A percentile compares a stretch with the other conserved stretches of the same genome.
Evolutionary conservation across 1,284 basidiomycete species (phyloP).

Genomic region (Pyrrhoderma noxium): DNA sequence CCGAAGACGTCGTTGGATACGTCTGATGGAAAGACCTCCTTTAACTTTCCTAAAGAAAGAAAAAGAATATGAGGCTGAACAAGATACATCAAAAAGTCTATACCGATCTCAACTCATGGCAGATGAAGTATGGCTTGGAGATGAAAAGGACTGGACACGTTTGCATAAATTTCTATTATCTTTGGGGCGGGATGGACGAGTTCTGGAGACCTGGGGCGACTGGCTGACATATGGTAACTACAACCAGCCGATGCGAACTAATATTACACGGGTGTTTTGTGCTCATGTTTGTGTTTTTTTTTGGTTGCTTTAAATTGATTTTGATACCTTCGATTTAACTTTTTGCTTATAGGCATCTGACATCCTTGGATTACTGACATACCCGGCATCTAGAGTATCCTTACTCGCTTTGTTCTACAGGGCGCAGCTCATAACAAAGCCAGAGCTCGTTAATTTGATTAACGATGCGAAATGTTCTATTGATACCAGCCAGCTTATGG

Average conservation of each 20-base stretch:
- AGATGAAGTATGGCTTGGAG: constrained; percentile 32
- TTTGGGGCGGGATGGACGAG: constrained; percentile 56
- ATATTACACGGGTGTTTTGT: constrained; percentile 36
- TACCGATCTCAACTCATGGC: background rate
- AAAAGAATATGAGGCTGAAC: constrained; percentile 1
- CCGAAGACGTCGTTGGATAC: constrained; percentile 66
- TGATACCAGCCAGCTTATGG: too few species aligned
- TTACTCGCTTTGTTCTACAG: too few species aligned
- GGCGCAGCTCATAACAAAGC: too few species aligned
- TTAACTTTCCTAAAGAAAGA: constrained; percentile 19
- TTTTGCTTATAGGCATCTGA: too few species aligned
- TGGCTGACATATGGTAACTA: constrained; percentile 41
- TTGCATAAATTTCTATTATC: constrained; percentile 45
- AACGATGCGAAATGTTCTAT: too few species aligned
- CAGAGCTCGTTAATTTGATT: too few species aligned
- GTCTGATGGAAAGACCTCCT: constrained; percentile 69
- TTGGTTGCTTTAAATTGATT: too few species aligned
- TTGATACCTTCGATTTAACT: constrained; percentile 2
- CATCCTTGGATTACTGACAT: too few species aligned
- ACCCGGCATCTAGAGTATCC: too few species aligned
- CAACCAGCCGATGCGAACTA: background rate
- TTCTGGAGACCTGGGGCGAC: constrained; percentile 61
- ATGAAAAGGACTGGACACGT: constrained; percentile 56
- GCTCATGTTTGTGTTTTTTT: constrained; percentile 44
- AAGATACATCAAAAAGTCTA: background rate